These are phyloP conservation scores for Trichothecium sympodiale DNA, from an alignment of 2,329 filamentous ascomycete species.

Conservation along the genomic window DNA sequence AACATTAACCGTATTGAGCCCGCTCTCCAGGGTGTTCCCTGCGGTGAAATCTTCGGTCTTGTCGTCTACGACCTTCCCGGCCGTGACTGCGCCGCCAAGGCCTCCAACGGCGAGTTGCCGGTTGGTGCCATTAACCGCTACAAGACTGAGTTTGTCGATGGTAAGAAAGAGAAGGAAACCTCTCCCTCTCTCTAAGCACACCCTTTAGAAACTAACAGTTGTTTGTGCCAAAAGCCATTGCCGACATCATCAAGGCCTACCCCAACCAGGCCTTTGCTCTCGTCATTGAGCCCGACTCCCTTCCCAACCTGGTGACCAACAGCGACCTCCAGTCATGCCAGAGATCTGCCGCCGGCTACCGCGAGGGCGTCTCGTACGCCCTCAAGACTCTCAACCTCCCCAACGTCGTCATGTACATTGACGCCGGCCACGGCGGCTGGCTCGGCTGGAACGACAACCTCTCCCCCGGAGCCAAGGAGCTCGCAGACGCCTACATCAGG, in stretches of 20 bases:
- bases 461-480: conserved; percentile 25
- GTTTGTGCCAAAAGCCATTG: conserved; percentile 32
- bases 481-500: conserved; percentile 25
- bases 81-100: conserved; percentile 51
- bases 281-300: conserved; percentile 48
- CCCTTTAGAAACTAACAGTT: too few species aligned
- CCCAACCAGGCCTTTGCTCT: conserved; percentile 34
- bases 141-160: conserved; percentile 29
- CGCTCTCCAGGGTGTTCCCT: conserved; percentile 22
- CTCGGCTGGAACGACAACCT: conserved; percentile 53
- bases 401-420: conserved; percentile 54
- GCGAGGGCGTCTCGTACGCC: conserved; percentile 32
- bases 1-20: conserved; percentile 26
- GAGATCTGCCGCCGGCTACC: conserved; percentile 39
- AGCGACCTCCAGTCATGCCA: conserved; percentile 40
- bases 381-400: conserved; percentile 43
- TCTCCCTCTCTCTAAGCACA: neutral
- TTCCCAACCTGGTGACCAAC: conserved; percentile 54
- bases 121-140: conserved; percentile 37
- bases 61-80: conserved; percentile 55
- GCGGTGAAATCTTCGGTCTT: conserved; percentile 29
- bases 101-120: conserved; percentile 50
- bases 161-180: conserved; percentile 11
- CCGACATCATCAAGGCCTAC: conserved; percentile 38
- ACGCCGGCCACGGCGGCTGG: conserved; percentile 55